Percentiles rank a stretch among this genome's conserved stretches.
These are phyloP conservation scores for Pichia sp. DNA, from an alignment of 1,139 yeast species.

Conservation along the genomic window DNA sequence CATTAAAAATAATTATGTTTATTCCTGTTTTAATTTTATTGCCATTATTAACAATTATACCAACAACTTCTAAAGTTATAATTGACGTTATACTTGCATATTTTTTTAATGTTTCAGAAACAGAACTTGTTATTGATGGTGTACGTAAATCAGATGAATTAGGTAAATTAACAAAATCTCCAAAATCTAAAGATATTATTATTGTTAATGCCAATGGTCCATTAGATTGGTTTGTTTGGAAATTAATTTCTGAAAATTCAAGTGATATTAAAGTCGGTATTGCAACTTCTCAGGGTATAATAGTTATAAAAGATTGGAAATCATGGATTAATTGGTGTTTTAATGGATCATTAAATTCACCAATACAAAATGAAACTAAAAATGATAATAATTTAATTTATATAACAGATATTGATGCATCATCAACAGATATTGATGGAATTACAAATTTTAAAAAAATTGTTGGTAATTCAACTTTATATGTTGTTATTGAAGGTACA, in stretches of 20 bases:
- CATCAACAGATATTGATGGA: slow-evolving; percentile 5
- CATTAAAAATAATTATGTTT: slow-evolving; percentile 7
- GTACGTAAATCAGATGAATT: slow-evolving; percentile 39
- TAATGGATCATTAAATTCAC: slow-evolving; percentile 17
- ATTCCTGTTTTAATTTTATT: slow-evolving; percentile 8
- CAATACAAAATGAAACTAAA: neutral
- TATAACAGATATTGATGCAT: slow-evolving; percentile 8
- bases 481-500: slow-evolving; percentile 60
- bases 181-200: slow-evolving; percentile 39
- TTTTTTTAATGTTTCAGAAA: slow-evolving; percentile 20
- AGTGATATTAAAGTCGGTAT: slow-evolving; percentile 39
- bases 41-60: slow-evolving; percentile 2
- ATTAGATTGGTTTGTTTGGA: slow-evolving; percentile 38
- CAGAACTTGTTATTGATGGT: slow-evolving; percentile 47
- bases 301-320: slow-evolving; percentile 20
- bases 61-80: neutral
- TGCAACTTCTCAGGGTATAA: slow-evolving; percentile 34
- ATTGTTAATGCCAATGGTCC: slow-evolving; percentile 53
- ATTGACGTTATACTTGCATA: slow-evolving; percentile 14
- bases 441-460: slow-evolving; percentile 5
- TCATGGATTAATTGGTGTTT: slow-evolving; percentile 15
- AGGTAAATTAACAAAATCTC: slow-evolving; percentile 34
- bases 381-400: neutral
- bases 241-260: slow-evolving; percentile 14
- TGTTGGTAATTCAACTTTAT: slow-evolving; percentile 33